Evolutionary conservation across 2,329 filamentous ascomycete genomes (phyloP).

Genomic region (Ascochyta pisi): DNA sequence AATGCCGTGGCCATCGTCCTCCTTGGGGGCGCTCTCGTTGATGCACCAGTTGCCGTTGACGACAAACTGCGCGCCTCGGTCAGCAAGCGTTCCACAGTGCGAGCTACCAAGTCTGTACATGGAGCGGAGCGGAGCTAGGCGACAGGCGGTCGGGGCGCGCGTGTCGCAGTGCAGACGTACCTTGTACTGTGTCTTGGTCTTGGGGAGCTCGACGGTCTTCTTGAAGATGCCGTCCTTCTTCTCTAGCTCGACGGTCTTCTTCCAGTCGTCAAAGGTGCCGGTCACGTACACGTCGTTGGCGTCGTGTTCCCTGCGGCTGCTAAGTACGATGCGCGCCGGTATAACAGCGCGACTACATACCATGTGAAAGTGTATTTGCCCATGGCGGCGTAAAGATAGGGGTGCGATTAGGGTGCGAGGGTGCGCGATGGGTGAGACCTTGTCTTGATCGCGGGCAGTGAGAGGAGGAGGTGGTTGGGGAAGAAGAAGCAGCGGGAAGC

Average conservation of each 20-base stretch:
- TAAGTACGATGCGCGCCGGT: conserved; percentile 23
- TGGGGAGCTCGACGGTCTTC: conserved; percentile 78
- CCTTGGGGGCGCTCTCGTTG: conserved; percentile 80
- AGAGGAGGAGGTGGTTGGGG: conserved; percentile 30
- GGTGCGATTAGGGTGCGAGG: conserved; percentile 23
- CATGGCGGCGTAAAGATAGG: conserved; percentile 54
- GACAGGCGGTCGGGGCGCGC: background rate
- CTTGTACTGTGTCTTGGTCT: conserved; percentile 90
- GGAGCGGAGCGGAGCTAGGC: conserved; percentile 3
- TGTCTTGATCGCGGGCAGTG: conserved; percentile 34
- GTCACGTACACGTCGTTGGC: conserved; percentile 92
- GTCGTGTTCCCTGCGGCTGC: conserved; percentile 72
- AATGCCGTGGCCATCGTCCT: conserved; percentile 83
- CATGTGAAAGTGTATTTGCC: conserved; percentile 75
- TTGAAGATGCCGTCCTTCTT: conserved; percentile 74
- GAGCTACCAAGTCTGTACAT: background rate
- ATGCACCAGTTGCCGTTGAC: conserved; percentile 91
- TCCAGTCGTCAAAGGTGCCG: conserved; percentile 94
- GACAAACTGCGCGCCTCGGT: conserved; percentile 72
- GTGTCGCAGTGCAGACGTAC: conserved; percentile 58
- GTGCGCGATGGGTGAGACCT: conserved; percentile 33
- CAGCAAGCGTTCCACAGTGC: conserved; percentile 21
- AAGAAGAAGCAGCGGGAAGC: conserved; percentile 34
- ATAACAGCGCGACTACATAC: conserved; percentile 55
- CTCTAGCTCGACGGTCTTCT: conserved; percentile 82